These are phyloP conservation scores for Diaporthe vexans DNA, from an alignment of 2,329 filamentous ascomycete genomes.

Conservation along the genomic window DNA sequence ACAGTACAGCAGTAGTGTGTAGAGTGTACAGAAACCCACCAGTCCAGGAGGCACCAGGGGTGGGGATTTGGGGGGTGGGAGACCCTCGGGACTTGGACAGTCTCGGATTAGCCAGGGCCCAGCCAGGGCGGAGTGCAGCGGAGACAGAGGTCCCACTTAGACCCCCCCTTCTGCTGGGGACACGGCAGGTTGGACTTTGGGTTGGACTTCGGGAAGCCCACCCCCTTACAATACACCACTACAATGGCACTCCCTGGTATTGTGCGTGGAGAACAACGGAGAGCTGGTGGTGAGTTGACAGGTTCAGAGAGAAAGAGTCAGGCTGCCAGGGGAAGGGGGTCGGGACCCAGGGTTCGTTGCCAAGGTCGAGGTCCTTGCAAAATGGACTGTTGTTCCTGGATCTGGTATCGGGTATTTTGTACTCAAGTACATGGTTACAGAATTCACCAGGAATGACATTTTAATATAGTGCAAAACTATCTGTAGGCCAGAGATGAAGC, in stretches of 20 bases:
- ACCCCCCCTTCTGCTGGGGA: constrained; percentile 30
- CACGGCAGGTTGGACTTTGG: constrained; percentile 12
- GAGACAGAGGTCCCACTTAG: constrained; percentile 28
- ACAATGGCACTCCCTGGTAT: too few species aligned
- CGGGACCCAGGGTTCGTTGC: constrained; percentile 13
- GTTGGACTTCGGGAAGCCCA: constrained; percentile 10
- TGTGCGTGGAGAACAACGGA: too few species aligned
- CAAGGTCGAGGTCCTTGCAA: constrained; percentile 12
- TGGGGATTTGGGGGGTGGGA: not conserved
- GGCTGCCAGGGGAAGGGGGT: constrained; percentile 22
- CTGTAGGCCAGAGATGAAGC: not conserved
- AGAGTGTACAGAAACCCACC: not conserved
- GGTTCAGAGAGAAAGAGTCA: not conserved
- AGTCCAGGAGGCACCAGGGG: constrained; percentile 22
- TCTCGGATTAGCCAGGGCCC: constrained; percentile 34
- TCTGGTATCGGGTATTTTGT: not conserved
- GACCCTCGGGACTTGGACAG: constrained; percentile 28
- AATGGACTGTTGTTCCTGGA: constrained; percentile 19
- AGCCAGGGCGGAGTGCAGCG: constrained; percentile 31
- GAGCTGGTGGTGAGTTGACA: too few species aligned
- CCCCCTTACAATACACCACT: not conserved
- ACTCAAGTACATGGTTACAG: not conserved
- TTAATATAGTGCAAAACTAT: not conserved
- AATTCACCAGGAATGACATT: not conserved
- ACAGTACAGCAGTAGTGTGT: not conserved